phyloP scores from a whole-genome alignment of 768 basidiomycete genomes.

The Tulasnella sp. region DNA sequence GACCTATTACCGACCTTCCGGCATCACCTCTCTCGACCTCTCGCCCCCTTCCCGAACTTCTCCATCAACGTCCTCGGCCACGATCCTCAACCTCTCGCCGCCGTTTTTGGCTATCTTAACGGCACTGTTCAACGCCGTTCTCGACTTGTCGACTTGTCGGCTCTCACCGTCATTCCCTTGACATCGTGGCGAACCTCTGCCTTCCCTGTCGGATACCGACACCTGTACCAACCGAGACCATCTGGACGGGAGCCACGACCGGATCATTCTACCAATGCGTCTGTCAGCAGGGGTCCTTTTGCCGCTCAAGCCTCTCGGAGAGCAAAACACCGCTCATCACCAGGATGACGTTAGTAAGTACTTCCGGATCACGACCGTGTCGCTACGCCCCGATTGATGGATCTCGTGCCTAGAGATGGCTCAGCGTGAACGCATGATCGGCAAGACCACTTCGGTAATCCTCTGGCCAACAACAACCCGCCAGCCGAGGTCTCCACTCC shows the following conservation, averaged over 20 bases:
- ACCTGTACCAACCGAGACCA: too few species aligned
- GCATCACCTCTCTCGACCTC: not conserved
- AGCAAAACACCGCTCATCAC: constrained; percentile 87
- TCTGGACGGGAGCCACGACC: constrained; percentile 18
- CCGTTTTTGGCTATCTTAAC: too few species aligned
- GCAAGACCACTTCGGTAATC: constrained; percentile 11
- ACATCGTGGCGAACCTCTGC: too few species aligned
- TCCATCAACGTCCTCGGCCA: too few species aligned
- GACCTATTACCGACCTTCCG: too few species aligned
- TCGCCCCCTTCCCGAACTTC: too few species aligned
- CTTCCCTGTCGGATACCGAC: too few species aligned
- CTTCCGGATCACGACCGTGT: constrained; percentile 34
- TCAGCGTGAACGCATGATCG: constrained; percentile 50
- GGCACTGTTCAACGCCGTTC: too few species aligned
- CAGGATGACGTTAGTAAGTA: constrained; percentile 84
- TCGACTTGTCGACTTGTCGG: too few species aligned
- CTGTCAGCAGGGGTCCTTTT: constrained; percentile 56
- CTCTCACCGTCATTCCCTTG: too few species aligned
- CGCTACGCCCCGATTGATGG: not conserved
- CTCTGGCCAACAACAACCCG: not conserved
- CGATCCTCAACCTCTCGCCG: too few species aligned
- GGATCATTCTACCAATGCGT: constrained; percentile 8
- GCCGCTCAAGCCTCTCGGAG: constrained; percentile 81
- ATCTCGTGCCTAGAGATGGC: constrained; percentile 59
- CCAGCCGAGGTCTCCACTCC: constrained; percentile 46